Percentiles rank a stretch among this genome's conserved stretches.
Conservation (phyloP, 345 rosid genomes). For the Moringa oleifera region DNA sequence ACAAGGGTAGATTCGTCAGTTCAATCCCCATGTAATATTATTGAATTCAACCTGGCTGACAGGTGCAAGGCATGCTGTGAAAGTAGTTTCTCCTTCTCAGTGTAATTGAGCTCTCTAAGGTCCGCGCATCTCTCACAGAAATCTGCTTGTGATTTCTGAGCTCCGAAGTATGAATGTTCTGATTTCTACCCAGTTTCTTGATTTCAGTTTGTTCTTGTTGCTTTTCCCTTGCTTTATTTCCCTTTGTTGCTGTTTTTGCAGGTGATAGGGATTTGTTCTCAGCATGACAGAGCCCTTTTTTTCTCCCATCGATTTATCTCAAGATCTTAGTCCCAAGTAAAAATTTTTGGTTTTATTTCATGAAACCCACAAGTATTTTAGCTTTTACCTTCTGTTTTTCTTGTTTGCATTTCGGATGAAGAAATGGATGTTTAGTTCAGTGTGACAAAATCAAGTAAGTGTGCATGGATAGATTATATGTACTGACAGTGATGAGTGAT, state of each 20-base stretch:
- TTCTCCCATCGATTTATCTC: constrained; percentile 14
- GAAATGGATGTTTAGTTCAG: not conserved
- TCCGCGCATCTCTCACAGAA: not conserved
- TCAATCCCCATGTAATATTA: no score
- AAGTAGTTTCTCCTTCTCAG: no score
- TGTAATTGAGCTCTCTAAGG: not conserved
- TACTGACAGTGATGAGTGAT: not conserved
- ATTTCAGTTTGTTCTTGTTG: no score
- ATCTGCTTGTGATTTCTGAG: not conserved
- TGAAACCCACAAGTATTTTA: not conserved
- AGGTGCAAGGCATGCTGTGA: no score
- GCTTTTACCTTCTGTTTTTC: not conserved
- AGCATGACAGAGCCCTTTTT: not conserved
- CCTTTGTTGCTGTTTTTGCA: constrained; percentile 8
- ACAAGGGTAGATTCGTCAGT: no score
- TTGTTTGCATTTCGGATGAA: not conserved
- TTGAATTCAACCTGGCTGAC: no score
- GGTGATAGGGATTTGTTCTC: constrained; percentile 16
- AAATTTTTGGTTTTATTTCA: not conserved
- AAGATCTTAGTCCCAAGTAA: constrained; percentile 20
- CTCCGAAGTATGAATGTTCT: not conserved
- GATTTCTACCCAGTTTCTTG: no score
- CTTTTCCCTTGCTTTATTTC: constrained; percentile 4
- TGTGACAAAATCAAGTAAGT: not conserved
- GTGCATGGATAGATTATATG: not conserved